A percentile compares a stretch with the other conserved stretches of the same genome.
Conservation (phyloP, 805 yeast species). For the Blastobotrys attinorum region DNA sequence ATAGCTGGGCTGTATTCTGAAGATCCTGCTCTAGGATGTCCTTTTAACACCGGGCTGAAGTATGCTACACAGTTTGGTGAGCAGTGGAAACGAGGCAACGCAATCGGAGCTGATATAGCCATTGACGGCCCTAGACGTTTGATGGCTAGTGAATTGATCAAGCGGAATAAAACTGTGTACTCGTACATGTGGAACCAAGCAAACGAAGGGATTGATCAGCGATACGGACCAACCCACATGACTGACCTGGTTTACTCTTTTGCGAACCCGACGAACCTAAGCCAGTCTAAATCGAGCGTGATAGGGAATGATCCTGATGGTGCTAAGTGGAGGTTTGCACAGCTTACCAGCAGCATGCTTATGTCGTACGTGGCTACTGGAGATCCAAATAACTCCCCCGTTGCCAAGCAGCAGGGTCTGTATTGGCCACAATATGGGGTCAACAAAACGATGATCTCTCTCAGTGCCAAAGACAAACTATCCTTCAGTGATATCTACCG, state of each 20-base stretch:
- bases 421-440: not conserved
- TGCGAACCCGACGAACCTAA: not conserved
- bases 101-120: not conserved
- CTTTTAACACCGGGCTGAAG: not conserved
- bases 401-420: not conserved
- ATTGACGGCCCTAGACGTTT: not conserved
- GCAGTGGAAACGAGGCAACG: not conserved
- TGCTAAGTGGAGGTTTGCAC: not conserved
- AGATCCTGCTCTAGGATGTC: not conserved
- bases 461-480: not conserved
- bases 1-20: not conserved
- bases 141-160: not conserved
- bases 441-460: not conserved
- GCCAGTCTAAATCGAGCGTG: not conserved
- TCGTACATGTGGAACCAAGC: constrained; percentile 2
- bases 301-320: not conserved
- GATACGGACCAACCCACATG: not conserved
- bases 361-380: not conserved
- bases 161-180: not conserved
- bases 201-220: not conserved
- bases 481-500: not conserved
- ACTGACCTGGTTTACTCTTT: not conserved
- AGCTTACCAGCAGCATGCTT: not conserved
- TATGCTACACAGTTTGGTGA: not conserved
- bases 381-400: not conserved